Evolutionary conservation across 306 rosid genomes (phyloP).

Genomic region (Luffa aegyptiaca): DNA sequence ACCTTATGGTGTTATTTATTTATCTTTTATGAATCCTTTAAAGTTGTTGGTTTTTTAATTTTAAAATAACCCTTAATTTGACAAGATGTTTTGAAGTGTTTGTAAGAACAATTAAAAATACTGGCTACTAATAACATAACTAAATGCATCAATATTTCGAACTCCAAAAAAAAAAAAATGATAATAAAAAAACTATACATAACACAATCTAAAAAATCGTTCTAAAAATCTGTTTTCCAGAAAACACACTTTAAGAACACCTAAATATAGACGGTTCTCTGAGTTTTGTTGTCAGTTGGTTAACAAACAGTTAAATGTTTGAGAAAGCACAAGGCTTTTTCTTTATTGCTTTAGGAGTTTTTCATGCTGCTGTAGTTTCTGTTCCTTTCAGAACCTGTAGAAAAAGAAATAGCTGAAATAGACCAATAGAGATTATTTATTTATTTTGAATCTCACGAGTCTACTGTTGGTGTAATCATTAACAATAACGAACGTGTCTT

Average conservation of each 20-base stretch:
- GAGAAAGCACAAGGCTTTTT: neutral
- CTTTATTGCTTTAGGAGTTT: neutral
- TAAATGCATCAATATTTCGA: neutral
- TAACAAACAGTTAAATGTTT: neutral
- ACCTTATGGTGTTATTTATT: neutral
- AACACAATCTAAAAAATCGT: neutral
- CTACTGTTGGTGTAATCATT: neutral
- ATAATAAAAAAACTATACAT: neutral
- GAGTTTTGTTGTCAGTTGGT: neutral
- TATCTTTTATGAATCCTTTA: neutral
- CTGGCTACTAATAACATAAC: neutral
- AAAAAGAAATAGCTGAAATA: neutral
- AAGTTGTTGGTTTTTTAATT: neutral
- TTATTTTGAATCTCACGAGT: neutral
- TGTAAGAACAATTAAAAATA: neutral
- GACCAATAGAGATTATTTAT: neutral
- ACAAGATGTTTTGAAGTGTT: neutral
- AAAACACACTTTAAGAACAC: neutral
- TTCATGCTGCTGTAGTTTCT: neutral
- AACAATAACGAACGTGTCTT: neutral
- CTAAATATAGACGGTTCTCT: neutral
- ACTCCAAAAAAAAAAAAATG: too few relatives aligned
- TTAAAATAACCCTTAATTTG: too few relatives aligned
- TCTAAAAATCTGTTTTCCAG: neutral
- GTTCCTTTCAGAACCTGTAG: neutral